Conservation (phyloP, 768 basidiomycete genomes). For the Tricholoma sp. region DNA sequence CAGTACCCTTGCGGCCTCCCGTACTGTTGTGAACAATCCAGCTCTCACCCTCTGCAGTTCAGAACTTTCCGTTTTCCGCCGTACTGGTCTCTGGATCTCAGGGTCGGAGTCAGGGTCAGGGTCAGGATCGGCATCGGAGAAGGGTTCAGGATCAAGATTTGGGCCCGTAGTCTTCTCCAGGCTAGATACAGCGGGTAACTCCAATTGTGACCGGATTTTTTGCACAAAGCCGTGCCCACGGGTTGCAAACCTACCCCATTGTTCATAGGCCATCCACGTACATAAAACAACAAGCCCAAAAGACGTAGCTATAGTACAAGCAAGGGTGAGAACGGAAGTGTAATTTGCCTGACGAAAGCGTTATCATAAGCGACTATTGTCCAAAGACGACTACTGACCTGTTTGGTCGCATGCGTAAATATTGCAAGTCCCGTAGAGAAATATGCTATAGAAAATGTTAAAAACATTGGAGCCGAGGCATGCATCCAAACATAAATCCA, state of each 20-base stretch:
- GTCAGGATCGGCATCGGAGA: too few relatives aligned
- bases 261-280: slow-evolving; percentile 7
- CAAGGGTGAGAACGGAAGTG: slow-evolving; percentile 4
- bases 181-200: not conserved
- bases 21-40: not conserved
- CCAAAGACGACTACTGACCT: not conserved
- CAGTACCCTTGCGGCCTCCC: not conserved
- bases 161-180: not conserved
- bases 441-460: slow-evolving; percentile 4
- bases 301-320: slow-evolving; percentile 4
- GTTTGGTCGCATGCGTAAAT: slow-evolving; percentile 6
- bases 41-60: not conserved
- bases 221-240: not conserved
- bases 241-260: slow-evolving; percentile 2
- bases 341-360: not conserved
- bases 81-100: not conserved
- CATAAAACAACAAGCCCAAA: slow-evolving; percentile 4
- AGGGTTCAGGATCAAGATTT: not conserved
- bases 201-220: not conserved
- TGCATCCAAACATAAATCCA: slow-evolving; percentile 8
- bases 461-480: slow-evolving; percentile 6
- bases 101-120: not conserved
- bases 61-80: not conserved
- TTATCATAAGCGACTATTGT: not conserved
- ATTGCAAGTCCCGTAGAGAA: slow-evolving; percentile 7